Base-by-base conservation (phyloP, 257 asterid species). In the Gynochthodes officinalis region DNA sequence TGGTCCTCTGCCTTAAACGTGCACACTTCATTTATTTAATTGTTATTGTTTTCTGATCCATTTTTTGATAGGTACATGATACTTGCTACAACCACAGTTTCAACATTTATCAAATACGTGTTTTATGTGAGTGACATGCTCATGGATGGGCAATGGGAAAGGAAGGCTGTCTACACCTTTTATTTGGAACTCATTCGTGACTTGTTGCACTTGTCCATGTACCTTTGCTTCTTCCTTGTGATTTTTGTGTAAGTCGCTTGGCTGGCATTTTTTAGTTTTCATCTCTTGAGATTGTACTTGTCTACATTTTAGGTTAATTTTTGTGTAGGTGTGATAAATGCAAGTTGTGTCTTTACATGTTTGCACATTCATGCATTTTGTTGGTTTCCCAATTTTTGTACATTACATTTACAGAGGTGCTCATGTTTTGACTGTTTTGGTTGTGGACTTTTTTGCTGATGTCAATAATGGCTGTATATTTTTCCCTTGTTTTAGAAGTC, bases 81-180 rank as follows among this genome's bases (percentile, higher is more conserved):
- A 81, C 80, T 94, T 83, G 99, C 93, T 72, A 94, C 96, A 72
- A 85, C 97, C 64, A 91, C 97, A 33, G 83, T 94, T 54, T 79
- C 99, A 39, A 91, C 92, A 14, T 87, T 89, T 77, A 84, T 91
- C 85, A 94, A 94, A 79, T 94, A 94, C 81, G 71, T 79, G 68
- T 91, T 94, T 82, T 88, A 89, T 52, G 87, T 94, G 16, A 86
- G 88, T 55, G 99, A 94, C 86, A 89, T 91, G 99, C 82, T 87
- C 72, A 91, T 94, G 99, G 99, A 94, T 63, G 99, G 99, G 55
- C 99, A 94, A 73, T 94, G 99, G 99, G 99, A 94, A 81, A 87
- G 73, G 72, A 94, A 89, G 84, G 92, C 97, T 84, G 99, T 94
- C 79, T 94, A 82, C 84, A 94, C 96, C 78, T 94, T 94, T 72